Percentiles rank a stretch among this genome's conserved stretches.
Conservation (phyloP, 768 basidiomycete species). For the Pholiota conissans region DNA sequence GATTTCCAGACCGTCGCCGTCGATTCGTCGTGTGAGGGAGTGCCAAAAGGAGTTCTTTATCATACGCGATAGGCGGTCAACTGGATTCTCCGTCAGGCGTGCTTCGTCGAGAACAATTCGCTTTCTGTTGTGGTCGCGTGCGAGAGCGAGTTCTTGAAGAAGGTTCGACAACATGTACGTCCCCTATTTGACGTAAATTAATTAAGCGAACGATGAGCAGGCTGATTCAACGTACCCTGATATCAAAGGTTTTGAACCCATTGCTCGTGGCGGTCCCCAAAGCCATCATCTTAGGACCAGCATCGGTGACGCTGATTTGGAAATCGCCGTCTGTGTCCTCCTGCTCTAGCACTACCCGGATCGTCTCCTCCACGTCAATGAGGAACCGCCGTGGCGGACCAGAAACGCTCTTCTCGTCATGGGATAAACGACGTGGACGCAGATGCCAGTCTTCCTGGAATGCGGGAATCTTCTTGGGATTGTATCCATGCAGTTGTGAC, state of each 20-base stretch:
- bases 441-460: conserved; percentile 79
- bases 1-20: conserved; percentile 95
- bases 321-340: conserved; percentile 98
- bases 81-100: conserved; percentile 96
- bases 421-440: conserved; percentile 80
- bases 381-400: conserved; percentile 89
- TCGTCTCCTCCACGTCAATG: conserved; percentile 97
- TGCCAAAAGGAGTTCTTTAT: conserved; percentile 99
- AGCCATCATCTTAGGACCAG: conserved; percentile 94
- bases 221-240: conserved; percentile 59
- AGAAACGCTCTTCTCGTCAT: conserved; percentile 84
- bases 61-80: conserved; percentile 95
- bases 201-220: neutral
- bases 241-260: conserved; percentile 97
- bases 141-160: conserved; percentile 96
- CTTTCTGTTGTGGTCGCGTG: conserved; percentile 92
- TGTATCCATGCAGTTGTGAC: conserved; percentile 74
- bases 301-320: conserved; percentile 94
- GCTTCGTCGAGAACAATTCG: conserved; percentile 98
- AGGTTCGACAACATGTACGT: conserved; percentile 99
- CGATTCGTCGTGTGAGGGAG: conserved; percentile 92
- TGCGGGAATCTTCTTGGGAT: conserved; percentile 65
- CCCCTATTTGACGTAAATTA: conserved; percentile 52
- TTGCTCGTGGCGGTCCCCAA: conserved; percentile 97
- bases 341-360: conserved; percentile 93